These are phyloP conservation scores for Larix kaempferi DNA, from an alignment of 75 land plant genomes.

Conservation along the genomic window DNA sequence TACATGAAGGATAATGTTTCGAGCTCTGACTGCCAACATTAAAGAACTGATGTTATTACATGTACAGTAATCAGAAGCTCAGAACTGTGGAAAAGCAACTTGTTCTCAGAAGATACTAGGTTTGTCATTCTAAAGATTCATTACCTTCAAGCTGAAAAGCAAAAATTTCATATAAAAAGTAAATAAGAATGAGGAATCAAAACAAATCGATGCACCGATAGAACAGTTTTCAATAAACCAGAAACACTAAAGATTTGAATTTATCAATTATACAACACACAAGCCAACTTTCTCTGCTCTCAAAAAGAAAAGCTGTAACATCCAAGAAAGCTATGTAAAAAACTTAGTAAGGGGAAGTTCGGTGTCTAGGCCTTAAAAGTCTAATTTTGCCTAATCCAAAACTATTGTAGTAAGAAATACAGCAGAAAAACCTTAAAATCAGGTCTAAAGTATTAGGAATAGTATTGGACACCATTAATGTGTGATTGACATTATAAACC, in stretches of 20 bases:
- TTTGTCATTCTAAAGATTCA: not conserved
- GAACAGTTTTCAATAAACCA: not conserved
- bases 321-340: not conserved
- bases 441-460: too few relatives aligned
- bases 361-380: too few relatives aligned
- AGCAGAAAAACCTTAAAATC: too few relatives aligned
- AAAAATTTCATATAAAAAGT: not conserved
- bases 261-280: not conserved
- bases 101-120: not conserved
- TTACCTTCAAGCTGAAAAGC: not conserved
- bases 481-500: too few relatives aligned
- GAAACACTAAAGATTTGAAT: not conserved
- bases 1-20: conserved; percentile 95
- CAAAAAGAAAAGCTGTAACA: not conserved
- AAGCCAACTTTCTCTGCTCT: not conserved
- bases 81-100: conserved; percentile 3
- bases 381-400: too few relatives aligned
- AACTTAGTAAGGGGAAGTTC: too few relatives aligned
- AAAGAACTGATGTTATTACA: not conserved
- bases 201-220: not conserved
- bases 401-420: too few relatives aligned
- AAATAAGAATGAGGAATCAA: not conserved
- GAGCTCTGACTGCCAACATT: conserved; percentile 81
- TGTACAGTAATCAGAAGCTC: not conserved
- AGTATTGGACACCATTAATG: too few relatives aligned